Percentiles rank a stretch among this genome's conserved stretches.
Evolutionary conservation across 257 asterid genomes (phyloP).

Genomic region (Galeopsis tetrahit): DNA sequence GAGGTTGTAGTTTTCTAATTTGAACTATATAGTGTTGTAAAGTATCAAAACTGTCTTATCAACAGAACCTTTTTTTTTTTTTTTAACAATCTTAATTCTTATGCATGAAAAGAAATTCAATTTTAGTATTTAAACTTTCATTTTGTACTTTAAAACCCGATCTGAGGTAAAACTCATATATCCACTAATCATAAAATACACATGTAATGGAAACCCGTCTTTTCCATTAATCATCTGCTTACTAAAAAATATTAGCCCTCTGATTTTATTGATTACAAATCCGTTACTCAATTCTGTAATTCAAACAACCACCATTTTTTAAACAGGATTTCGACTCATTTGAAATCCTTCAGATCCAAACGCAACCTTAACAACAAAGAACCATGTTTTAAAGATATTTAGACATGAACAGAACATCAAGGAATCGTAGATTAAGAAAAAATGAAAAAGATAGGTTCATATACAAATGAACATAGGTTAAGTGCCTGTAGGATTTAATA

Average conservation of each 20-base stretch:
- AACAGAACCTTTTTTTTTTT: background rate
- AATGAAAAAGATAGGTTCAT: background rate
- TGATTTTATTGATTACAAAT: background rate
- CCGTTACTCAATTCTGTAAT: background rate
- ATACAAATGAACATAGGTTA: constrained; percentile 21
- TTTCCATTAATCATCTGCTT: too few relatives aligned
- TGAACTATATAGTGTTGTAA: too few relatives aligned
- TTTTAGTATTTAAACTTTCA: too few relatives aligned
- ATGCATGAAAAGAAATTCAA: too few relatives aligned
- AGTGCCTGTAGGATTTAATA: background rate
- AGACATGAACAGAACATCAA: background rate
- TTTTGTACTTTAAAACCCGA: too few relatives aligned
- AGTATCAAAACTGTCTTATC: background rate
- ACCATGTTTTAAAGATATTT: background rate
- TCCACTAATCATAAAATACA: too few relatives aligned
- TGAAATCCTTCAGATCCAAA: too few relatives aligned
- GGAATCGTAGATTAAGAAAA: background rate
- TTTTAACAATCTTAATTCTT: too few relatives aligned
- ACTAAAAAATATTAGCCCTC: background rate
- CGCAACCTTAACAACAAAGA: background rate
- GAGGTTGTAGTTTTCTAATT: background rate
- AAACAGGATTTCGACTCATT: background rate
- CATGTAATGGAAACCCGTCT: too few relatives aligned
- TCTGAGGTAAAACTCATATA: too few relatives aligned
- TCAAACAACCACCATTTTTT: background rate